Evolutionary conservation across 164 flowering plant genomes (phyloP), one percentile per base, ranked within the genome.

Genomic region (Dillenia turbinata): DNA sequence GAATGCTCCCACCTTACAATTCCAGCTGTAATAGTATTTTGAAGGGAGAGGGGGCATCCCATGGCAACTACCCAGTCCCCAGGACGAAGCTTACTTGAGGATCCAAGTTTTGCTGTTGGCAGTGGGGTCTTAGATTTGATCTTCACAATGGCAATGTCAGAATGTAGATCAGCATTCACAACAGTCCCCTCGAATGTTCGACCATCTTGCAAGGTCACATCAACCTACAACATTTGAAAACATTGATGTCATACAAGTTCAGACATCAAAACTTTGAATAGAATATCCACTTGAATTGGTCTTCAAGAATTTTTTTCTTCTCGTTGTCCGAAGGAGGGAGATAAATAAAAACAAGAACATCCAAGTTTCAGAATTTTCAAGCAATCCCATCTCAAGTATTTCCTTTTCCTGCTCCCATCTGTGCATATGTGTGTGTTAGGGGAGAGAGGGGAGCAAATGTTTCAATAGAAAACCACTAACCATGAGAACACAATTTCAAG

Each of bases 11-110:
- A 90, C 98, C 98, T 93, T 44, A 93, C 85, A 66, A 87, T 89
- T 69, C 98, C 98, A 68, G 96, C 89, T 49, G 98, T 93, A n/a
- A 93, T 62, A 0, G 98, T 90, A 70, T 93, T 93, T 71, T 93
- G 98, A 63, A 93, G 85, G 56, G 96, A 85, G 58, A 83, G 95
- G 3, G 98, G 98, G 63, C 96, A 89, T 10, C 98, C 98, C 83
- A 93, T 53, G 14, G 97, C 85, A 62, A 93, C 54, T 19, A 93
- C 97, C 97, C 98, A 93, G 44, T 93, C 98, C 50, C 98, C 98
- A 45, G 98, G 96, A 48, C 89, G 92, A 71, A 93, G 89, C 79
- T 75, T 83, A 59, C 77, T 71, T 59, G 98, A 93, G 49, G 77
- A 76, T 12, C 98, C 98, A 62, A 90, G 83, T 65, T 81, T 88